Base-by-base conservation (phyloP, 1,139 yeast species). In the Saccharomyces uvarum region DNA sequence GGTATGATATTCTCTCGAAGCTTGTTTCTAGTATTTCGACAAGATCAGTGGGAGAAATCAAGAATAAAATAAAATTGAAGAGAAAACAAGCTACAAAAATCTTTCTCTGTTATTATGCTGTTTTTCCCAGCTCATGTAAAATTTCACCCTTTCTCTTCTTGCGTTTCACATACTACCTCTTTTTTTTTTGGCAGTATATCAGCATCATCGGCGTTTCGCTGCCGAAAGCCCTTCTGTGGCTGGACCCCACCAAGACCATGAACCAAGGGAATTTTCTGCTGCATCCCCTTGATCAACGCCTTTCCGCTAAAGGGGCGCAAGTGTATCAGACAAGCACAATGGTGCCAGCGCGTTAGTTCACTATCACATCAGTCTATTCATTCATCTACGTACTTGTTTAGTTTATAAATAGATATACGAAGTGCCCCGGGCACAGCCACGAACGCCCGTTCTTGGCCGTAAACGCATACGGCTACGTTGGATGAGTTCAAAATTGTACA, bases 401-500 rank as follows among this genome's bases (percentile, higher is more conserved):
- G 26, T 38, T 38, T 38, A 38, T 16, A 16, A 38, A 16, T 16
- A 9, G 44, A 16, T 38, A 38, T 38, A 38, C 44, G 44, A 38
- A 16, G 13, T 16, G 44, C 44, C 9, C 4, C 21, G 44, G 21
- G 6, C 44, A 38, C 44, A 38, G 24, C 44, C 44, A 38, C 44
- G 41, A 3, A 8, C 11, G 16, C 16, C 6, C 44, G 9, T 11
- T 38, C n/a, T 38, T 38, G 24, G 16, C n/a, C 24, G 21, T 16
- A 16, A 9, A 38, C 21, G 44, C 24, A 16, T 5, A 38, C 4
- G 21, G 44, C 6, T 8, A 16, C 44, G 9, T 38, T 4, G 13
- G 16, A 13, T 16, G 44, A 4, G 11, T 16, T 50, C 58, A 66
- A 51, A 68, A 67, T 51, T 69, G 72, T 14, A 69, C 66, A 54